Percentiles rank a stretch among this genome's conserved stretches.
phyloP scores from a whole-genome alignment of 2,329 filamentous ascomycete species.

The Penicillium sclerotigenum region DNA sequence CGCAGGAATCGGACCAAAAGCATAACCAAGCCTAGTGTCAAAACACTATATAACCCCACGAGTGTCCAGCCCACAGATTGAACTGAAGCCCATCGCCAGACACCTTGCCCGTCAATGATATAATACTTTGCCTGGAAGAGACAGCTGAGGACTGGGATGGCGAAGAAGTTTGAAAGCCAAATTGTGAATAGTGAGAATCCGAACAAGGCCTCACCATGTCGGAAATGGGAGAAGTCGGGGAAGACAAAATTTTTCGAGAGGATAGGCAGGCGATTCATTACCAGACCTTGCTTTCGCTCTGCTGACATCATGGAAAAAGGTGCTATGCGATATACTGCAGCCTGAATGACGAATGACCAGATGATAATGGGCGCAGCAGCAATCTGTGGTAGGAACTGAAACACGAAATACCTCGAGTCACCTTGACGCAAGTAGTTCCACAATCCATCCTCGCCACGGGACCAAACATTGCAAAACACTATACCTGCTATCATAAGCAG shows the following conservation, averaged over 20 bases:
- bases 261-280: slow-evolving; percentile 61
- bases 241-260: slow-evolving; percentile 64
- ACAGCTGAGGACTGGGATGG: slow-evolving; percentile 75
- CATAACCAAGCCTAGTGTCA: slow-evolving; percentile 57
- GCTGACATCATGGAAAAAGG: slow-evolving; percentile 77
- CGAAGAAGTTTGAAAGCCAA: slow-evolving; percentile 71
- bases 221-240: slow-evolving; percentile 65
- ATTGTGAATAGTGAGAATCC: slow-evolving; percentile 65
- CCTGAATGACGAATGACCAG: slow-evolving; percentile 72
- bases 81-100: slow-evolving; percentile 77
- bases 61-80: slow-evolving; percentile 75
- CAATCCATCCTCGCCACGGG: slow-evolving; percentile 61
- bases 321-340: slow-evolving; percentile 69
- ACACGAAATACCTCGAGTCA: slow-evolving; percentile 75
- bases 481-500: slow-evolving; percentile 69
- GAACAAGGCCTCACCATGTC: slow-evolving; percentile 64
- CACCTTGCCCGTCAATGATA: slow-evolving; percentile 54
- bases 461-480: slow-evolving; percentile 69
- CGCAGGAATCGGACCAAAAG: slow-evolving; percentile 64
- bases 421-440: slow-evolving; percentile 67
- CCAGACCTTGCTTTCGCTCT: slow-evolving; percentile 57
- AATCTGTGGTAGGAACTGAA: slow-evolving; percentile 79
- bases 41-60: slow-evolving; percentile 67
- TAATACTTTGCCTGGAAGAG: slow-evolving; percentile 68
- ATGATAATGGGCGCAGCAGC: slow-evolving; percentile 68